Evolutionary conservation across 305 asterid species (phyloP), one percentile per base, ranked within the genome.

Genomic region (Andrographis paniculata): DNA sequence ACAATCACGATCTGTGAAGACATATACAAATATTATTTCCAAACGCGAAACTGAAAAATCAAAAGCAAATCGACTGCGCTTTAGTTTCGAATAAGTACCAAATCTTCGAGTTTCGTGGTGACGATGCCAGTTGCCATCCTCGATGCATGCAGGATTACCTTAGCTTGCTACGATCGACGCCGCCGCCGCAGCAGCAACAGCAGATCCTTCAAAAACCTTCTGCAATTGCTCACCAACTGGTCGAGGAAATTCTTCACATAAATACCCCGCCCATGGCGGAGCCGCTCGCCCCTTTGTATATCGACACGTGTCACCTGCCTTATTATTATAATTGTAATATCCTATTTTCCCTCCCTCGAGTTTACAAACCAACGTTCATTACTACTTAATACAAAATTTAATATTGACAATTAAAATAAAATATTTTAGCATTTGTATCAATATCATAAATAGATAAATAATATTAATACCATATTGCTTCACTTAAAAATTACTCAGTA

Each of bases 51-150:
- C n/a, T 9, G 17, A 37, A 37, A 37, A 33, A 33, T 2, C 9
- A 6, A n/a, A 7, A 37, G 42, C 14, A 37, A 37, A 37, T 13
- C 42, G 1, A 2, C 1, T 37, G 8, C 42, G n/a, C n/a, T n/a
- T 14, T 37, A 37, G 42, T 37, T 37, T 37, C 17, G 36, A 45
- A 8, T 21, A 19, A 16, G n/a, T 65, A 59, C 71, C 71, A 44
- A 53, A 45, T 64, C 58, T 16, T 58, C 22, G 20, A 58, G 65
- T 5, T 53, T 36, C 36, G 70, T 36, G 24, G 61, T 53, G 19
- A 48, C 14, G 19, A 58, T 33, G 35, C 43, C 48, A 21, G 52
- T 41, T 36, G 53, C 41, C 62, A 62, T 55, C 56, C 21, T 24
- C 31, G n/a, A 41, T 12, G 4, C 17, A n/a, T 31, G n/a, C n/a